phyloP scores from a whole-genome alignment of 495 filamentous ascomycete species.

The Lasiosphaeria hispida region DNA sequence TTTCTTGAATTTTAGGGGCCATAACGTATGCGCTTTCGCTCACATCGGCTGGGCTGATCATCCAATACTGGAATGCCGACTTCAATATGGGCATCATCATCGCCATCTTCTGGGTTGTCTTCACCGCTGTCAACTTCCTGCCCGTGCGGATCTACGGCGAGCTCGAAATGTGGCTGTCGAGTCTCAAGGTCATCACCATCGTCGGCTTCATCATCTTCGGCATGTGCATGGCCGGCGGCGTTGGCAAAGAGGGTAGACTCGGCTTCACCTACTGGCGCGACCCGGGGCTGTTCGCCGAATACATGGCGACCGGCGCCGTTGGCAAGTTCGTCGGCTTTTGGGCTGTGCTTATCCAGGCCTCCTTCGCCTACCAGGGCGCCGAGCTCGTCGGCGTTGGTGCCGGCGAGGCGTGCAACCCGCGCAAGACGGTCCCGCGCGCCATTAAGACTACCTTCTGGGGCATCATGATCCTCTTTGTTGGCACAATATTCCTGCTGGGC shows the following conservation, averaged over 20 bases:
- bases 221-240: conserved; percentile 66
- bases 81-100: conserved; percentile 65
- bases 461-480: conserved; percentile 64
- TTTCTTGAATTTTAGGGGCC: conserved; percentile 28
- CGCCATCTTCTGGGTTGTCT: conserved; percentile 69
- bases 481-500: conserved; percentile 65
- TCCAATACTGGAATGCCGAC: conserved; percentile 67
- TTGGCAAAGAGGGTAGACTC: conserved; percentile 60
- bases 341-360: conserved; percentile 46
- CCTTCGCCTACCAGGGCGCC: conserved; percentile 49
- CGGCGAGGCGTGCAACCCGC: conserved; percentile 62
- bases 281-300: conserved; percentile 65
- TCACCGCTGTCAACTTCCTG: conserved; percentile 64
- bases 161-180: conserved; percentile 71
- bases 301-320: conserved; percentile 41
- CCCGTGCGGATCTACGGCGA: conserved; percentile 69
- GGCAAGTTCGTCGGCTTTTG: conserved; percentile 49
- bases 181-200: conserved; percentile 73
- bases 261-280: conserved; percentile 71
- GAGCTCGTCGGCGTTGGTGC: conserved; percentile 67
- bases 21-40: conserved; percentile 75
- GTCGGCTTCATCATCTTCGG: conserved; percentile 65
- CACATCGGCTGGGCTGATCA: conserved; percentile 68
- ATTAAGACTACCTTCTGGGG: conserved; percentile 57
- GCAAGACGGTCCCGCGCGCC: conserved; percentile 52